Evolutionary conservation across 495 filamentous ascomycete genomes (phyloP).

Genomic region (Elaphomyces granulatus): DNA sequence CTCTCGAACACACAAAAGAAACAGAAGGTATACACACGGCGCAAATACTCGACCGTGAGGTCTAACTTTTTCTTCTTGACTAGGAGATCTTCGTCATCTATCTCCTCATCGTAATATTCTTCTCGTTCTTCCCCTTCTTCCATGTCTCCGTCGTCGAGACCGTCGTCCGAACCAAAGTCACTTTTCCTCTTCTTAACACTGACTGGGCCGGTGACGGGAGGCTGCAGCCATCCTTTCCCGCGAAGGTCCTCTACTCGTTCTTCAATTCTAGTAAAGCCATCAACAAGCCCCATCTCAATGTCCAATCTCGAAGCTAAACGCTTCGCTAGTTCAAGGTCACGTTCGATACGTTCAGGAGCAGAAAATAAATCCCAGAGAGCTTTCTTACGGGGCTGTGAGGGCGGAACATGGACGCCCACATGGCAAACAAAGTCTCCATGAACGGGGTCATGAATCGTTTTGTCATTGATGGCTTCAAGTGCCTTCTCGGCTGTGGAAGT

Average conservation of each 20-base stretch:
- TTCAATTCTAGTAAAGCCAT: conserved; percentile 66
- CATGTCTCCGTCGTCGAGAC: conserved; percentile 54
- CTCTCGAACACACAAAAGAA: conserved; percentile 99
- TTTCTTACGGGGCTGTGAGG: conserved; percentile 78
- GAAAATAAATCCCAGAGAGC: conserved; percentile 95
- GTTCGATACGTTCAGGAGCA: conserved; percentile 71
- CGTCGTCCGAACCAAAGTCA: conserved; percentile 48
- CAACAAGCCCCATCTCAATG: conserved; percentile 52
- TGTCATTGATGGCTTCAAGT: conserved; percentile 83
- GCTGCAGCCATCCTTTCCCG: conserved; percentile 57
- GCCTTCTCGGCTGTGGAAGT: conserved; percentile 61
- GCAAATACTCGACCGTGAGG: conserved; percentile 88
- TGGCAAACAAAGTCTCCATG: conserved; percentile 95
- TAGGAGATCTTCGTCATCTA: conserved; percentile 77
- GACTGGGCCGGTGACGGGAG: conserved; percentile 42
- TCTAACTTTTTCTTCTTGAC: conserved; percentile 94
- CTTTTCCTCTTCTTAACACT: conserved; percentile 47
- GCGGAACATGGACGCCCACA: conserved; percentile 87
- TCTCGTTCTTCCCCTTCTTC: conserved; percentile 63
- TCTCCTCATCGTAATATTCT: conserved; percentile 58
- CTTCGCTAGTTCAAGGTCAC: conserved; percentile 64
- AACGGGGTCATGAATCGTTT: conserved; percentile 84
- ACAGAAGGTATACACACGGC: conserved; percentile 94
- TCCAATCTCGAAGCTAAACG: conserved; percentile 70
- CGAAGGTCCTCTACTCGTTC: conserved; percentile 70